Evolutionary conservation across 108 stramenopile species (phyloP), one percentile per base, ranked within the genome.

Genomic region (Cyclotella kingstonii): DNA sequence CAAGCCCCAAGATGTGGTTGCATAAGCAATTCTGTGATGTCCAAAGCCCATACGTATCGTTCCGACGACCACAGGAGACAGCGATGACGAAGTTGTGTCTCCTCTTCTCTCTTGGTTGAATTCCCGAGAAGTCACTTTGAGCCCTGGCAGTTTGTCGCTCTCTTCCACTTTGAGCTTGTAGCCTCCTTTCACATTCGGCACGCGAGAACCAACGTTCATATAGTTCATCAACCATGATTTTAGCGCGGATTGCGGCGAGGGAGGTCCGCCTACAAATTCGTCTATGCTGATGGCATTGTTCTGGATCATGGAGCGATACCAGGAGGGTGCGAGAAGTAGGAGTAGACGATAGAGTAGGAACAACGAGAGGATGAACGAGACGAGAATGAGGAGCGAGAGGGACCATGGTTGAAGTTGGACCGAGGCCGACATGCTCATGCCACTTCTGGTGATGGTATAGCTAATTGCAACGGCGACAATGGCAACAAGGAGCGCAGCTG

Each of bases 41-140:
- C 94, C 94, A 63, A 95, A 95, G 49, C 94, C 94, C 94, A 95
- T 95, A 3, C 94, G 90, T 70, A 95, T 95, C 27, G 94, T 93
- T 5, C 89, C 94, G 17, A 95, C 81, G 4, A 95, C 73, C 33
- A 95, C 57, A 1, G 94, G 84, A 36, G 72, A 69, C 52, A 82
- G 75, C 30, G 60, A 18, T 23, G 54, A 34, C 28, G 34, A 53
- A 52, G 22, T 17, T 8, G 27, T 49, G 48, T 44, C 31, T 21
- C 30, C 53, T 18, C 64, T 50, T 21, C 35, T 52, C 36, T 60
- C 69, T 34, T n/a, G n/a, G n/a, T n/a, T n/a, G n/a, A n/a, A n/a
- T n/a, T 70, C 70, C 33, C 69, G 64, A 21, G 53, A 66, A 33
- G 75, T 76, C 21, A 76, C 70, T 3, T 66, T 65, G 10, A 76